A percentile compares a stretch with the other conserved stretches of the same genome.
These are phyloP conservation scores for Chaetomium sp. DNA, from an alignment of 2,329 filamentous ascomycete genomes.

Conservation along the genomic window DNA sequence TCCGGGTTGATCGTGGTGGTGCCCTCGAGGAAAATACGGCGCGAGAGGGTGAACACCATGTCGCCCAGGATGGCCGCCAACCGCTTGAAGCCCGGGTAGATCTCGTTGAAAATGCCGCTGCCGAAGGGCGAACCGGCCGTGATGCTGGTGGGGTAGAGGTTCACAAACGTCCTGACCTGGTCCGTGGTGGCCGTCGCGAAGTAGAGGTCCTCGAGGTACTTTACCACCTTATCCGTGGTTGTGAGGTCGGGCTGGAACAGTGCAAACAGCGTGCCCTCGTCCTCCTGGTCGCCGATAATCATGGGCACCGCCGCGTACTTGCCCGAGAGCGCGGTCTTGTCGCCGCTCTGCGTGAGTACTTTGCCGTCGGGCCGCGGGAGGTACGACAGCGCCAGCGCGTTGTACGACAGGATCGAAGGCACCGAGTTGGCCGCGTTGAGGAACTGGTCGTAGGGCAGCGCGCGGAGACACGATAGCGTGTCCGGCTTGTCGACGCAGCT, in stretches of 20 bases:
- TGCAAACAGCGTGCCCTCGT: slow-evolving; percentile 70
- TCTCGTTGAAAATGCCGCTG: slow-evolving; percentile 60
- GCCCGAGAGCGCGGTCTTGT: slow-evolving; percentile 46
- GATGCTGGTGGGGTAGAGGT: slow-evolving; percentile 52
- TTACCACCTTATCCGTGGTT: slow-evolving; percentile 49
- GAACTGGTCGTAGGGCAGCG: slow-evolving; percentile 51
- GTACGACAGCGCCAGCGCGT: slow-evolving; percentile 64
- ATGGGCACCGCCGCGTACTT: slow-evolving; percentile 44
- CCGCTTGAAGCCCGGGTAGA: slow-evolving; percentile 72
- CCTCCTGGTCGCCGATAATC: slow-evolving; percentile 68
- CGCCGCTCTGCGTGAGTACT: slow-evolving; percentile 56
- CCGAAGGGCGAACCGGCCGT: slow-evolving; percentile 64
- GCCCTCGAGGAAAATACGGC: slow-evolving; percentile 54
- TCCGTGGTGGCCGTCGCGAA: slow-evolving; percentile 50
- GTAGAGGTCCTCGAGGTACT: slow-evolving; percentile 55
- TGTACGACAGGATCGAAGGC: slow-evolving; percentile 60
- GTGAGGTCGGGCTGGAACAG: slow-evolving; percentile 65
- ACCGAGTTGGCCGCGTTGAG: slow-evolving; percentile 64
- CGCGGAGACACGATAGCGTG: slow-evolving; percentile 60
- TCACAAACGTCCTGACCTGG: slow-evolving; percentile 51
- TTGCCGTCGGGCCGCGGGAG: slow-evolving; percentile 66
- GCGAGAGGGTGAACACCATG: slow-evolving; percentile 64
- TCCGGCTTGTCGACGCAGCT: slow-evolving; percentile 54
- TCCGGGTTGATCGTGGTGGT: slow-evolving; percentile 42
- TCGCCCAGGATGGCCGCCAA: slow-evolving; percentile 71